These are phyloP conservation scores for Collybiopsis luxurians DNA, from an alignment of 768 basidiomycete genomes.

Conservation along the genomic window DNA sequence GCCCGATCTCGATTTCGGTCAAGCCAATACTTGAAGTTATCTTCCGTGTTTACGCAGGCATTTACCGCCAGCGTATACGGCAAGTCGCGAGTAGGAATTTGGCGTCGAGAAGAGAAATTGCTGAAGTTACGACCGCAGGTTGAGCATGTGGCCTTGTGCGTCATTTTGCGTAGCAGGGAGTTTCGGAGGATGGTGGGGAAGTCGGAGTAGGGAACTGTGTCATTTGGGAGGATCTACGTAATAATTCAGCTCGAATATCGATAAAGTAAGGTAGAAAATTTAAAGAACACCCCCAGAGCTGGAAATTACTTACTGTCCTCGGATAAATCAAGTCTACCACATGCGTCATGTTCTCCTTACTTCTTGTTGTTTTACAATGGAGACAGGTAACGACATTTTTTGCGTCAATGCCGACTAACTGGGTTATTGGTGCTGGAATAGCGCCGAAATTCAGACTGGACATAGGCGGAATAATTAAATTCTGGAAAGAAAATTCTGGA, in stretches of 20 bases:
- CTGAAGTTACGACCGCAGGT: slow-evolving; percentile 71
- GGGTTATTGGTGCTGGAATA: slow-evolving; percentile 73
- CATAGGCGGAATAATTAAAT: too few relatives aligned
- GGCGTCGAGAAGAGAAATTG: slow-evolving; percentile 68
- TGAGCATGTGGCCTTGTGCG: slow-evolving; percentile 85
- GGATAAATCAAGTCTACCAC: slow-evolving; percentile 87
- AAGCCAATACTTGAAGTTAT: slow-evolving; percentile 72
- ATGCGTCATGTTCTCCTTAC: slow-evolving; percentile 79
- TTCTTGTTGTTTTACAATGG: slow-evolving; percentile 66
- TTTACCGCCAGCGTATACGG: slow-evolving; percentile 89
- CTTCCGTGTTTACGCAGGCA: slow-evolving; percentile 75
- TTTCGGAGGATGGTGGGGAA: slow-evolving; percentile 69
- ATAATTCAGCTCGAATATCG: too few relatives aligned
- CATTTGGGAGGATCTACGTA: slow-evolving; percentile 20
- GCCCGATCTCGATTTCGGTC: slow-evolving; percentile 33
- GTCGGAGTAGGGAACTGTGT: slow-evolving; percentile 37
- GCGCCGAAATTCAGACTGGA: slow-evolving; percentile 16
- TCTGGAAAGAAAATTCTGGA: slow-evolving; percentile 1
- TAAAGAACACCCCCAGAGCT: too few relatives aligned
- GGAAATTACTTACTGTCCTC: slow-evolving; percentile 59
- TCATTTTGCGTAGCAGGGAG: slow-evolving; percentile 78
- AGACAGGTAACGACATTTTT: slow-evolving; percentile 74
- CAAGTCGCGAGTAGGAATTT: slow-evolving; percentile 59
- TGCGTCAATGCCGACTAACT: slow-evolving; percentile 79
- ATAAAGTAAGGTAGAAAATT: too few relatives aligned